A percentile compares a stretch with the other conserved stretches of the same genome.
These are phyloP conservation scores for Pseudocercospora fuligena DNA, from an alignment of 2,329 filamentous ascomycete genomes.

Conservation along the genomic window DNA sequence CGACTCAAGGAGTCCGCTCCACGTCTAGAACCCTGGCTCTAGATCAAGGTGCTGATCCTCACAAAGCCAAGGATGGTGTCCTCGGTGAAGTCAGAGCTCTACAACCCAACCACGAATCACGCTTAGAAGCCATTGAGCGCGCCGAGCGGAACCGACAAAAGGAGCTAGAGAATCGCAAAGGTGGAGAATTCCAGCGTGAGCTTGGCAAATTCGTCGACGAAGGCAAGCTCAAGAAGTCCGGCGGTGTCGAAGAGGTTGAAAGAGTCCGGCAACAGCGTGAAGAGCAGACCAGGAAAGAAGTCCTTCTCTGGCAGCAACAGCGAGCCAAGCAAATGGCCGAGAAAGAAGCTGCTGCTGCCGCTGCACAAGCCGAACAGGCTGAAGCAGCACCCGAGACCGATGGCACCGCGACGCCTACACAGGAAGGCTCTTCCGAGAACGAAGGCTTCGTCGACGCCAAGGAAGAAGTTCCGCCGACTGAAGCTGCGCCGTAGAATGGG, in stretches of 20 bases:
- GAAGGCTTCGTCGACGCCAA: slow-evolving; percentile 22
- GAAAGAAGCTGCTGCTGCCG: slow-evolving; percentile 45
- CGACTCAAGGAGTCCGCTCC: slow-evolving; percentile 41
- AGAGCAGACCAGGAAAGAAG: slow-evolving; percentile 81
- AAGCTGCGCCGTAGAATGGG: slow-evolving; percentile 10
- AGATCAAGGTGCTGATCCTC: slow-evolving; percentile 67
- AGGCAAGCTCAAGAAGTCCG: slow-evolving; percentile 92
- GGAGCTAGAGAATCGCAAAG: slow-evolving; percentile 76
- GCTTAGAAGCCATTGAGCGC: slow-evolving; percentile 94
- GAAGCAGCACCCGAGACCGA: slow-evolving; percentile 18
- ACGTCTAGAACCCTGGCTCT: slow-evolving; percentile 40
- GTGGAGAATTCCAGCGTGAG: slow-evolving; percentile 83
- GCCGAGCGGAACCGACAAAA: slow-evolving; percentile 89
- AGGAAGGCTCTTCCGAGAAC: slow-evolving; percentile 11
- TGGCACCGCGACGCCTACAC: slow-evolving; percentile 31
- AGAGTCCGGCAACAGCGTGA: slow-evolving; percentile 82
- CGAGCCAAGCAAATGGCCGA: slow-evolving; percentile 52
- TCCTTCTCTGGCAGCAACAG: slow-evolving; percentile 59
- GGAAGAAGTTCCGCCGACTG: slow-evolving; percentile 8
- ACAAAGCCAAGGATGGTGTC: slow-evolving; percentile 85
- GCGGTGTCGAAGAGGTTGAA: slow-evolving; percentile 93
- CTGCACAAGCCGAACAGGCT: slow-evolving; percentile 37
- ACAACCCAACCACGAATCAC: slow-evolving; percentile 90
- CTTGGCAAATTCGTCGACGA: slow-evolving; percentile 84
- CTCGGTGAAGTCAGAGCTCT: slow-evolving; percentile 91